Evolutionary conservation across 306 rosid genomes (phyloP), one percentile per base, ranked within the genome.

Genomic region (Erythrophleum fordii): DNA sequence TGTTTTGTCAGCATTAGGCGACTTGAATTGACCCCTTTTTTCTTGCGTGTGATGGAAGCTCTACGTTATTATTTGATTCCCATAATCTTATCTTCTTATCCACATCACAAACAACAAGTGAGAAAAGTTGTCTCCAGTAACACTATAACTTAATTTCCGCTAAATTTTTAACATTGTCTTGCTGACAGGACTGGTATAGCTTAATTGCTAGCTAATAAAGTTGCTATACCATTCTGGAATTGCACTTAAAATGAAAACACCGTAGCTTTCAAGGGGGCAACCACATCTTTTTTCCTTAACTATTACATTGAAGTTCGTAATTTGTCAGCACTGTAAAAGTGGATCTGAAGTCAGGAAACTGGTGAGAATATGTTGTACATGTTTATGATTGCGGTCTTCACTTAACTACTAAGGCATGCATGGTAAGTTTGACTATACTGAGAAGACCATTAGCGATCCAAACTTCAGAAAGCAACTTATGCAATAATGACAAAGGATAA

Each of bases 1-100:
- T 14, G 8, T 11, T 80, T 90, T 88, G 97, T 84, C 85, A 37
- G 16, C 78, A 80, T 86, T 84, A 83, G 89, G 90, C 91, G 80
- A 70, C 79, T 42, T 51, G 26, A 61, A 55, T 82, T 83, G 84
- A 86, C 53, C 92, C 79, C 82, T 83, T 81, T 83, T 23, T 11
- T 86, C 87, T 79, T 22, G 35, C 45, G 41, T 46, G 49, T 66
- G 65, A 49, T 80, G 70, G n/a, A 71, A 34, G 22, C 17, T 17
- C 77, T 77, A 10, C 81, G 52, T 11, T 77, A 67, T 80, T 52
- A 68, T 56, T 73, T 83, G 44, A 73, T 74, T 46, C 77, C 8
- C 14, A 16, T 42, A 56, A 62, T 85, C 86, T 88, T 83, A 76
- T 85, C 81, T 75, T 85, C 88, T 84, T 61, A 79, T 86, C 85